phyloP scores from a whole-genome alignment of 1,139 yeast species.

The Kodamaea derodonti region DNA sequence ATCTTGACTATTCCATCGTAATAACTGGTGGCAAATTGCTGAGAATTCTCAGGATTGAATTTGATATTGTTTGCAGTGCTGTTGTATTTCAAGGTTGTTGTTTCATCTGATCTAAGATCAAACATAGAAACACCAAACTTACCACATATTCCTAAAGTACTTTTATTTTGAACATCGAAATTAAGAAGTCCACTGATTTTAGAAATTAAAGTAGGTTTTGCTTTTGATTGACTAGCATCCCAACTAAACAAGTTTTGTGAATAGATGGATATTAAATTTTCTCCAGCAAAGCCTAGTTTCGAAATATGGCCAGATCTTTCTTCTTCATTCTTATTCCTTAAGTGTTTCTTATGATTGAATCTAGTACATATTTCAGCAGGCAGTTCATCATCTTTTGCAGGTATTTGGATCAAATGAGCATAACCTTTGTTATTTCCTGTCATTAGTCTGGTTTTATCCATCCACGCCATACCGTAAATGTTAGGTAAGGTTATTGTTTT shows the following conservation, averaged over 20 bases:
- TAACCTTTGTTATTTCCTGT: slow-evolving; percentile 72
- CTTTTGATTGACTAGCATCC: slow-evolving; percentile 57
- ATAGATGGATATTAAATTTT: slow-evolving; percentile 49
- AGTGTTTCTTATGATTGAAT: slow-evolving; percentile 68
- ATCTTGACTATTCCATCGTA: slow-evolving; percentile 55
- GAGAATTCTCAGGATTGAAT: slow-evolving; percentile 63
- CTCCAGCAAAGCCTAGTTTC: slow-evolving; percentile 24
- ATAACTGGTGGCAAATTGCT: slow-evolving; percentile 65
- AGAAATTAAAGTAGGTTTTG: slow-evolving; percentile 44
- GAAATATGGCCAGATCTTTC: slow-evolving; percentile 20
- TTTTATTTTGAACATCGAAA: slow-evolving; percentile 46
- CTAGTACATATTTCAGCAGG: slow-evolving; percentile 72
- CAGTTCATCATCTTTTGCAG: slow-evolving; percentile 29
- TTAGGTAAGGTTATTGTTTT: slow-evolving; percentile 71
- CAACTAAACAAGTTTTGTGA: slow-evolving; percentile 65
- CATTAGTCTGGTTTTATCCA: slow-evolving; percentile 40
- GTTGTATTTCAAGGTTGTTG: not conserved
- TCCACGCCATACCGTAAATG: slow-evolving; percentile 66
- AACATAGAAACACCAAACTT: slow-evolving; percentile 65
- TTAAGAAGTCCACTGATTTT: slow-evolving; percentile 48
- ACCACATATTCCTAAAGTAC: slow-evolving; percentile 58
- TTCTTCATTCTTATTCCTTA: slow-evolving; percentile 25
- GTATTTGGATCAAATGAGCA: slow-evolving; percentile 66
- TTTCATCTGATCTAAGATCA: slow-evolving; percentile 45
- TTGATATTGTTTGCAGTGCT: slow-evolving; percentile 37